Evolutionary conservation across 78 protist species (phyloP).

Genomic region (Acrasis kona): DNA sequence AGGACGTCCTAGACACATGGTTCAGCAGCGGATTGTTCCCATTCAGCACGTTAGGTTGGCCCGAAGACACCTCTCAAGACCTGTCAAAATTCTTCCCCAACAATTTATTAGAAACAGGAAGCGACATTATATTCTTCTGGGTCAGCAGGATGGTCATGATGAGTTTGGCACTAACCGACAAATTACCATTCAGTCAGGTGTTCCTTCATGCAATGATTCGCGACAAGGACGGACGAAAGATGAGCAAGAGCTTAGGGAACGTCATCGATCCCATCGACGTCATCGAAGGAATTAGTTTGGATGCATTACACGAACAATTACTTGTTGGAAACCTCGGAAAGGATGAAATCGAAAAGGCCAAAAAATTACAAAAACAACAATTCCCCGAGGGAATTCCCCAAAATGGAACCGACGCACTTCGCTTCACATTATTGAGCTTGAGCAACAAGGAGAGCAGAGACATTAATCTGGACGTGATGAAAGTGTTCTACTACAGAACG

Average conservation of each 20-base stretch:
- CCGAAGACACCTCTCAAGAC: slow-evolving; percentile 65
- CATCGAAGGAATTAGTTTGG: slow-evolving; percentile 70
- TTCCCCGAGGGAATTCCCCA: slow-evolving; percentile 94
- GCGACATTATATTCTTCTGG: slow-evolving; percentile 99
- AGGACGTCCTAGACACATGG: slow-evolving; percentile 99
- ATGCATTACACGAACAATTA: slow-evolving; percentile 40
- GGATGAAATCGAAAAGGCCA: slow-evolving; percentile 32
- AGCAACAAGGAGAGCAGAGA: slow-evolving; percentile 51
- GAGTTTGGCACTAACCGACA: slow-evolving; percentile 66
- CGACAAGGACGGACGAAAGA: slow-evolving; percentile 83
- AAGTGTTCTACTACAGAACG: slow-evolving; percentile 74
- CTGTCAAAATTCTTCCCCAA: slow-evolving; percentile 79
- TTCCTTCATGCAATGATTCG: slow-evolving; percentile 90
- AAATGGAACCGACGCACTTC: slow-evolving; percentile 98
- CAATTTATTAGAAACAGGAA: slow-evolving; percentile 96
- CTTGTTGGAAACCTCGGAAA: slow-evolving; percentile 70
- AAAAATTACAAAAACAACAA: background rate
- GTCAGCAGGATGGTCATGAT: slow-evolving; percentile 99
- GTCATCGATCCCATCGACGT: slow-evolving; percentile 96
- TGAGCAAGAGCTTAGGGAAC: slow-evolving; percentile 92
- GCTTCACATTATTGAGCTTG: slow-evolving; percentile 86
- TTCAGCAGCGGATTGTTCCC: slow-evolving; percentile 98
- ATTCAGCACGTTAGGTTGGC: slow-evolving; percentile 95
- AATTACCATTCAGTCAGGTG: slow-evolving; percentile 82
- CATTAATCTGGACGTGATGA: slow-evolving; percentile 84